Evolutionary conservation across 768 basidiomycete species (phyloP).

Genomic region (Tricholoma furcatifolium): DNA sequence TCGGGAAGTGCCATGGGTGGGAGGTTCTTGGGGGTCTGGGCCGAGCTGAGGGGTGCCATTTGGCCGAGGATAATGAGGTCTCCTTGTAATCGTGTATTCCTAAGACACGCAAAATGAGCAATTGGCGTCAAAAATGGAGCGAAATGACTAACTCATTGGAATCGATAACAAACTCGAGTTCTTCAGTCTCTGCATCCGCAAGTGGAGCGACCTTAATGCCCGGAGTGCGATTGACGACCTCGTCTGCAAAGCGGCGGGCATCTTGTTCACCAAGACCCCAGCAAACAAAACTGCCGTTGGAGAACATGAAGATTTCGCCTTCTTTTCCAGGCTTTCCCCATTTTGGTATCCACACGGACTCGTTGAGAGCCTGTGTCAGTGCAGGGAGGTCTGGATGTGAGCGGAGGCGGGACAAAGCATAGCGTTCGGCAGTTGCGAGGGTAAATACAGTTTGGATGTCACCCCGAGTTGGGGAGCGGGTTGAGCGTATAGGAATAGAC

Average conservation of each 20-base stretch:
- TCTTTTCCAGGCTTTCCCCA: slow-evolving; percentile 57
- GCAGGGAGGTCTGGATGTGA: slow-evolving; percentile 48
- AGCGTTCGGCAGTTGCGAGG: slow-evolving; percentile 84
- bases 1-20: slow-evolving; percentile 58
- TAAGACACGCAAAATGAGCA: slow-evolving; percentile 26
- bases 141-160: slow-evolving; percentile 69
- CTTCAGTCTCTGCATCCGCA: slow-evolving; percentile 77
- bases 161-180: slow-evolving; percentile 91
- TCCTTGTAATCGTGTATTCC: slow-evolving; percentile 85
- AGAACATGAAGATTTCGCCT: slow-evolving; percentile 88
- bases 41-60: slow-evolving; percentile 55
- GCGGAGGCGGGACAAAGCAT: slow-evolving; percentile 64
- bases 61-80: slow-evolving; percentile 89
- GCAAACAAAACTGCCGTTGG: slow-evolving; percentile 85
- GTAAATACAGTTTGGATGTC: slow-evolving; percentile 80
- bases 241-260: slow-evolving; percentile 62
- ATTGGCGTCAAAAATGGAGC: slow-evolving; percentile 7
- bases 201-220: slow-evolving; percentile 65
- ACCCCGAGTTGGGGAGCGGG: slow-evolving; percentile 82
- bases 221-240: slow-evolving; percentile 53
- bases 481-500: slow-evolving; percentile 82
- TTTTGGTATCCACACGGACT: slow-evolving; percentile 76
- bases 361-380: slow-evolving; percentile 61
- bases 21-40: slow-evolving; percentile 42
- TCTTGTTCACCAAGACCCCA: slow-evolving; percentile 85